Base-by-base conservation (phyloP, 208 protist genomes). In the Wallacemonas rigidus region DNA sequence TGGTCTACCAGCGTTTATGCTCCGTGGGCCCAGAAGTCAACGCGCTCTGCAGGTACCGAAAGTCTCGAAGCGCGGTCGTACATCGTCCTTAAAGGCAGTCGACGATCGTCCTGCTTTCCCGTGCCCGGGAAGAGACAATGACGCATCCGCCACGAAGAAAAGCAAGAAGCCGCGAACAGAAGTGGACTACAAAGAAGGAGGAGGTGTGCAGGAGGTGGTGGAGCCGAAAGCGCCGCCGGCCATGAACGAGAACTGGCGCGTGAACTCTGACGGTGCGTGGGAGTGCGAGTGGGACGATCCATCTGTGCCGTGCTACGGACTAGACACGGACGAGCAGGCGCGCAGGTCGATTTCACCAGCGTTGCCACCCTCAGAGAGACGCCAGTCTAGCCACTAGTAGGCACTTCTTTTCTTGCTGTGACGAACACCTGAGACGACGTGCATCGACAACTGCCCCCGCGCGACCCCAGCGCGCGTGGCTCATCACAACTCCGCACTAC, bases 261-360 rank as follows among this genome's bases (percentile, higher is more conserved):
- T 62, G 14, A 43, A 36, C 56, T 44, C 36, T 35, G 36, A 62
- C 38, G 43, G 43, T 15, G 56, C 15, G 26, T 62, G 56, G 56
- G 36, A 62, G 36, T 62, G 56, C 26, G 56, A 62, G 5, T 62
- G 56, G 56, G 56, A 62, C 35, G 56, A 36, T 8, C 26, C 56
- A 0, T 62, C 17, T 14, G 36, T 38, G 45, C 45, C 45, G 8
- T 6, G 6, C 8, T 50, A 50, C 45, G 45, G 12, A 12, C 45
- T 26, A 26, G 26, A 26, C 0, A 26, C 26, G 26, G 26, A 26
- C 26, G 0, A 26, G 26, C 0, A 26, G 26, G 26, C 26, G 26
- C 0, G 26, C 26, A 26, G 26, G 12, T 12, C 6, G 45, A 6
- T 50, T 50, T 50, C 8, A 50, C 8, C 8, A 50, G 12, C 45